Percentiles rank a stretch among this genome's conserved stretches.
These are phyloP conservation scores for Sarocladium kiliense DNA, from an alignment of 2,329 filamentous ascomycete species.

Conservation along the genomic window DNA sequence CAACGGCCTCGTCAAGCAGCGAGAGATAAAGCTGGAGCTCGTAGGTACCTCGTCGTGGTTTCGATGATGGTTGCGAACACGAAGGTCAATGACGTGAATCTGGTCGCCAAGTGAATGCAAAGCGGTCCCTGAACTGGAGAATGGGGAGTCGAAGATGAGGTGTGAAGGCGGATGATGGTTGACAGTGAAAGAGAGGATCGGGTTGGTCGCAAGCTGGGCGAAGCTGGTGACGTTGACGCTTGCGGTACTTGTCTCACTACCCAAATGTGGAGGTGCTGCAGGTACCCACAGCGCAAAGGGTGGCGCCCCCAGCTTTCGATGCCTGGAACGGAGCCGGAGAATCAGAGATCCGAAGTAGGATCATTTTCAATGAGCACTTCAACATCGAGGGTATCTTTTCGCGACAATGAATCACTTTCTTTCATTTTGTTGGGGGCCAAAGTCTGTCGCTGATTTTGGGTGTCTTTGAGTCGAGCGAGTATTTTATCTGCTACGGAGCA, in stretches of 20 bases:
- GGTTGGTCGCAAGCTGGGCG: too few species aligned
- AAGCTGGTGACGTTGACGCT: conserved; percentile 6
- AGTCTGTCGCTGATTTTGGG: too few species aligned
- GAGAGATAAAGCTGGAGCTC: neutral
- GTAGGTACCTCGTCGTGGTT: too few species aligned
- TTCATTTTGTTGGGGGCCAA: neutral
- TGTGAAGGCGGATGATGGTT: neutral
- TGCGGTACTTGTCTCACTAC: conserved; percentile 3
- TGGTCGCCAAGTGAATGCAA: too few species aligned
- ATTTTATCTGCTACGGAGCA: too few species aligned
- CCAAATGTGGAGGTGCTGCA: neutral
- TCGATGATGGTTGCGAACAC: too few species aligned
- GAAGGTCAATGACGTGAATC: too few species aligned
- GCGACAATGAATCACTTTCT: neutral
- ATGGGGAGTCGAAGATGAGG: too few species aligned
- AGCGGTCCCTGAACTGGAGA: too few species aligned
- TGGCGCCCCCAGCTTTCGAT: neutral
- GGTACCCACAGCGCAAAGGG: neutral
- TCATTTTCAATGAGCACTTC: neutral
- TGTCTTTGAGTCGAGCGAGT: too few species aligned
- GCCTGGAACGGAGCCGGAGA: conserved; percentile 7
- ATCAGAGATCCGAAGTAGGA: neutral
- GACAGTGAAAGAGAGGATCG: neutral
- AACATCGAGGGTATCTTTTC: neutral
- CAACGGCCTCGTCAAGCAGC: neutral